These are phyloP conservation scores for Prunus davidiana DNA, from an alignment of 306 rosid species.

Conservation along the genomic window DNA sequence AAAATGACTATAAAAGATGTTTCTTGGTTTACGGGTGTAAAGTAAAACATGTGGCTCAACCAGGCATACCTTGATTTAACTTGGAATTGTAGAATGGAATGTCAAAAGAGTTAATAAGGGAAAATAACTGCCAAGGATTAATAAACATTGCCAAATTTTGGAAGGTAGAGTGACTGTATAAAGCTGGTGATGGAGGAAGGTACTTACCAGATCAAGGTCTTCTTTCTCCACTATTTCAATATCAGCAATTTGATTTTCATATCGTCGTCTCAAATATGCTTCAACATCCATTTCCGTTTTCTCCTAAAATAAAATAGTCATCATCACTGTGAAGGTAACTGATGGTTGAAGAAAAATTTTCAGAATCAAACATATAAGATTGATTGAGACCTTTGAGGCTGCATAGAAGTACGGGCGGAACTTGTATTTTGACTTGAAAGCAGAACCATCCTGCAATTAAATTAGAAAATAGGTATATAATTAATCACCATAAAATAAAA, in stretches of 20 bases:
- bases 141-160: background rate
- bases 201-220: slow-evolving; percentile 94
- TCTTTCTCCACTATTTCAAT: slow-evolving; percentile 76
- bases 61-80: background rate
- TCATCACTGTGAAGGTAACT: slow-evolving; percentile 17
- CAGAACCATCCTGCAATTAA: slow-evolving; percentile 80
- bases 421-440: slow-evolving; percentile 81
- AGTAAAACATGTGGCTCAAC: background rate
- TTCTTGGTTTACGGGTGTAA: background rate
- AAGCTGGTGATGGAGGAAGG: slow-evolving; percentile 18
- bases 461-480: slow-evolving; percentile 26
- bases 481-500: slow-evolving; percentile 4
- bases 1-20: background rate
- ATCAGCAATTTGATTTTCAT: slow-evolving; percentile 81
- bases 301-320: slow-evolving; percentile 42
- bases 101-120: background rate
- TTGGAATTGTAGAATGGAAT: background rate
- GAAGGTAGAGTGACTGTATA: background rate
- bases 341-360: background rate
- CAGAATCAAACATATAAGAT: slow-evolving; percentile 7
- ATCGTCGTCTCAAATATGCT: slow-evolving; percentile 74
- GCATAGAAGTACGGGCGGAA: slow-evolving; percentile 86
- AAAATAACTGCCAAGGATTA: slow-evolving; percentile 5
- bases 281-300: slow-evolving; percentile 85
- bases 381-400: slow-evolving; percentile 66